Conservation (phyloP, 495 filamentous ascomycete genomes). For the Podospora australis region DNA sequence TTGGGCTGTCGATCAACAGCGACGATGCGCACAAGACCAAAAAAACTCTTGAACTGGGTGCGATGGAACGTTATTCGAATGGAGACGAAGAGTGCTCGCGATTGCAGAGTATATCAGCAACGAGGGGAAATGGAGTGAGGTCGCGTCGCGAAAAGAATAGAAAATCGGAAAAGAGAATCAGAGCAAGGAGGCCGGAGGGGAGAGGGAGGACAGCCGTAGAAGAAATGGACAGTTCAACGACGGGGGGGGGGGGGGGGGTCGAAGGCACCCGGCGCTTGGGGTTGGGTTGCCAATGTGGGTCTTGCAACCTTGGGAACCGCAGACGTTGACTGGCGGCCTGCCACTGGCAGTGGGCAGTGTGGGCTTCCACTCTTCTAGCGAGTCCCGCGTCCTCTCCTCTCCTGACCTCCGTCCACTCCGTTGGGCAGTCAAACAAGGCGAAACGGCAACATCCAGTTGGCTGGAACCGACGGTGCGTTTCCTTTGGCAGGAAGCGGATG, state of each 20-base stretch:
- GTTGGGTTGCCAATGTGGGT: conserved; percentile 25
- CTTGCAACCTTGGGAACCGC: conserved; percentile 6
- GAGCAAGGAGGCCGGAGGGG: conserved; percentile 11
- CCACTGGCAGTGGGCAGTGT: conserved; percentile 18
- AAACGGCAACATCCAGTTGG: conserved; percentile 22
- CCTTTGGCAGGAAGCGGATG: too few species aligned
- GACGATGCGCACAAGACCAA: too few species aligned
- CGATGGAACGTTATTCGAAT: background rate
- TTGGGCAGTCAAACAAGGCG: conserved; percentile 23
- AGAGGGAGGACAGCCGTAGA: conserved; percentile 19
- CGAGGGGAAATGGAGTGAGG: conserved; percentile 17
- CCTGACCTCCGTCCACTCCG: too few species aligned
- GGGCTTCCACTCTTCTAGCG: conserved; percentile 3
- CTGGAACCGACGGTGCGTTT: conserved; percentile 6
- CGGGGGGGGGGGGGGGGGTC: background rate
- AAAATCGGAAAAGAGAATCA: conserved; percentile 15
- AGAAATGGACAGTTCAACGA: conserved; percentile 21
- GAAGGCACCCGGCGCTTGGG: conserved; percentile 23
- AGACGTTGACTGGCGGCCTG: conserved; percentile 15
- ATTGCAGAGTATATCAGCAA: conserved; percentile 11
- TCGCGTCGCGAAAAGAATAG: conserved; percentile 12
- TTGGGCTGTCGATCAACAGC: too few species aligned
- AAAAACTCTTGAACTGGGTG: too few species aligned
- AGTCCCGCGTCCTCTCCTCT: conserved; percentile 1
- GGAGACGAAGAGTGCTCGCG: conserved; percentile 1